Conservation (phyloP, 164 flowering plant species). For the Chimonanthus praecox region DNA sequence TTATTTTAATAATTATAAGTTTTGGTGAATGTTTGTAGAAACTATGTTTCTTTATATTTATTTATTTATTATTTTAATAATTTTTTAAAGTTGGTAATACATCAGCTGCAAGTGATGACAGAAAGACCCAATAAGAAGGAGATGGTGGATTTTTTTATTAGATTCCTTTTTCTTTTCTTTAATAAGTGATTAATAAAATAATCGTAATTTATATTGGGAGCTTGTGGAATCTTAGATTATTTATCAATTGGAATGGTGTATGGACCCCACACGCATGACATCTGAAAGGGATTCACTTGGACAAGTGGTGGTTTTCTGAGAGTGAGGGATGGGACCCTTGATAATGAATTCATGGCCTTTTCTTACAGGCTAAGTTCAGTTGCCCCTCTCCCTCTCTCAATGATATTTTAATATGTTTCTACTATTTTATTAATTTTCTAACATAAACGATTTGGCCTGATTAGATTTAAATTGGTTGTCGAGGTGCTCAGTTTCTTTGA, state of each 20-base stretch:
- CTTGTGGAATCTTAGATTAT: conserved; percentile 7
- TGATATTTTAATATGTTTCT: too few species aligned
- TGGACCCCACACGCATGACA: conserved; percentile 15
- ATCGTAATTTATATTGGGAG: not conserved
- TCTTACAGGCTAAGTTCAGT: not conserved
- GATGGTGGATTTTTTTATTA: not conserved
- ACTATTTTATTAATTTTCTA: too few species aligned
- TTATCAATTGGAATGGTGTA: conserved; percentile 25
- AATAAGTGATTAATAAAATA: not conserved
- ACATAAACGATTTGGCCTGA: not conserved
- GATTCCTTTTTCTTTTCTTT: not conserved
- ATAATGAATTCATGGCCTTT: not conserved
- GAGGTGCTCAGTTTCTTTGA: not conserved
- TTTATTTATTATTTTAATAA: too few species aligned
- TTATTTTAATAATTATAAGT: not conserved
- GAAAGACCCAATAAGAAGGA: not conserved
- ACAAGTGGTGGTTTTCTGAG: conserved; percentile 7
- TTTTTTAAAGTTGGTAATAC: not conserved
- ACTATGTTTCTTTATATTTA: not conserved
- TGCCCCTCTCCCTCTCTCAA: not conserved
- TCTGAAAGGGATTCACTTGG: conserved; percentile 17
- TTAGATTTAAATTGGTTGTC: too few species aligned
- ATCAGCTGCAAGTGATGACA: not conserved
- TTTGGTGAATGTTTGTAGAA: not conserved
- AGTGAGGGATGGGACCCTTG: conserved; percentile 5